phyloP scores from a whole-genome alignment of 2,329 filamentous ascomycete genomes.

The Metarhizium guizhouense region DNA sequence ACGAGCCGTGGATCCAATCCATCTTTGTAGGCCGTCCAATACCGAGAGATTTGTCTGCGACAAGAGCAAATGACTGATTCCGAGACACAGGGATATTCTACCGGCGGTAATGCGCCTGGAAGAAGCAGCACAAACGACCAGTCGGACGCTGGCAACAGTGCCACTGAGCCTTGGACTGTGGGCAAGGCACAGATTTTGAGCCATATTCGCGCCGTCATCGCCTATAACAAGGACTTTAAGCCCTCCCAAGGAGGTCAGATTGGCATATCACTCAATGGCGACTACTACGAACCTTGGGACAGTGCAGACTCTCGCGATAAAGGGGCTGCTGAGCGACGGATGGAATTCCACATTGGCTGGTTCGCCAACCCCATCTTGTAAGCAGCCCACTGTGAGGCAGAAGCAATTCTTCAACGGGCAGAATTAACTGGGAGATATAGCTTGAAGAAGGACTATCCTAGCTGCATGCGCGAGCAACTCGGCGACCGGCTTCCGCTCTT shows the following conservation, averaged over 20 bases:
- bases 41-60: not conserved
- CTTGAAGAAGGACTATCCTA: constrained; percentile 23
- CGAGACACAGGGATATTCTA: constrained; percentile 20
- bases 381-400: constrained; percentile 2
- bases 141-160: constrained; percentile 15
- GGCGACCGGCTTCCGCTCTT: constrained; percentile 21
- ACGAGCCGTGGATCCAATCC: constrained; percentile 29
- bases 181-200: constrained; percentile 27
- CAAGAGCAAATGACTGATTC: not conserved
- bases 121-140: constrained; percentile 13
- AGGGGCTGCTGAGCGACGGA: constrained; percentile 23
- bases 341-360: constrained; percentile 31
- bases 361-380: constrained; percentile 30
- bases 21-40: constrained; percentile 18
- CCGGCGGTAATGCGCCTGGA: constrained; percentile 25
- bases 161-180: constrained; percentile 28
- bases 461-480: constrained; percentile 26
- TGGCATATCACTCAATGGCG: constrained; percentile 27
- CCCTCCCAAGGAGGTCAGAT: constrained; percentile 20
- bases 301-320: constrained; percentile 13
- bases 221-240: constrained; percentile 24
- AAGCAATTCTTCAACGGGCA: not conserved
- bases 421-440: not conserved
- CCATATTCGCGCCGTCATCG: constrained; percentile 22
- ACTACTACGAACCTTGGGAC: constrained; percentile 29